Conservation (phyloP, 345 rosid species). For the Microthlaspi erraticum region DNA sequence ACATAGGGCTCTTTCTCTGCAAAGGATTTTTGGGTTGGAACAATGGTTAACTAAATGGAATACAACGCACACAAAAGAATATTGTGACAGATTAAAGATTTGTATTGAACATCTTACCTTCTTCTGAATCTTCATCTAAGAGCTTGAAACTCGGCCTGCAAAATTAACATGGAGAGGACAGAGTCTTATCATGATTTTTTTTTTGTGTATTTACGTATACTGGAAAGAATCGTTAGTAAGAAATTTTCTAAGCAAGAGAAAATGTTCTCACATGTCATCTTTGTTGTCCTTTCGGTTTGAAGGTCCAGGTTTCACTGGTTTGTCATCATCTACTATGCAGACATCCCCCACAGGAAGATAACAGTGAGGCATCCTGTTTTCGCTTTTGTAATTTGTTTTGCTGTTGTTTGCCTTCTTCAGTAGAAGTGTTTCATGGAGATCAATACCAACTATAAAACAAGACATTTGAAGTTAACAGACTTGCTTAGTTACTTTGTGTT, state of each 20-base stretch:
- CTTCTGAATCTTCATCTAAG: constrained; percentile 77
- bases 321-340: constrained; percentile 50
- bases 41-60: constrained; percentile 8
- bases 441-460: constrained; percentile 72
- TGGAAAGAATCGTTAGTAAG: background rate
- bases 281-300: constrained; percentile 31
- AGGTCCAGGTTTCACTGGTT: constrained; percentile 41
- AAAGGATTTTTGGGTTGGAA: constrained; percentile 8
- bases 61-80: constrained; percentile 9
- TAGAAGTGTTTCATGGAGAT: constrained; percentile 67
- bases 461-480: background rate
- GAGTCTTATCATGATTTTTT: constrained; percentile 4
- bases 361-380: constrained; percentile 49
- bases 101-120: constrained; percentile 51
- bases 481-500: constrained; percentile 1
- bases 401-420: constrained; percentile 51
- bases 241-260: background rate
- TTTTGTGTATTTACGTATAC: background rate
- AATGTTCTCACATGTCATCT: constrained; percentile 34
- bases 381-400: constrained; percentile 36
- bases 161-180: constrained; percentile 30
- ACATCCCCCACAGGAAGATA: constrained; percentile 51
- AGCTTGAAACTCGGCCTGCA: constrained; percentile 93
- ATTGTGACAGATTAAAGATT: background rate
- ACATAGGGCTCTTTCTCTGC: constrained; percentile 50